A percentile compares a stretch with the other conserved stretches of the same genome.
phyloP scores from a whole-genome alignment of 2,329 filamentous ascomycete genomes.

The Microascus cirrosus region DNA sequence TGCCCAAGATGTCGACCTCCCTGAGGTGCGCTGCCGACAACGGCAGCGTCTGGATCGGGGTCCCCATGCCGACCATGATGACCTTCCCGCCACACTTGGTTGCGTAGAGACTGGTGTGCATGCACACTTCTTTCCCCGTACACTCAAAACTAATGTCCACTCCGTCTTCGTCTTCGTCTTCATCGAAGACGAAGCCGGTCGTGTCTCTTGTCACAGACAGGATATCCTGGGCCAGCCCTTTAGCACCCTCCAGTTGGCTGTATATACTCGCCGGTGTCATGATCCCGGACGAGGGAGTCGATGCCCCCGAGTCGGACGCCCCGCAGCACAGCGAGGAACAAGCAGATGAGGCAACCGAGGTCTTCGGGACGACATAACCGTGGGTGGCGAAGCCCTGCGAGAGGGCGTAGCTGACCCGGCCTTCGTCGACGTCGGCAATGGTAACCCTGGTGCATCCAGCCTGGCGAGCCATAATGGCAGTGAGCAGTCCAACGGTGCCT shows the following conservation, averaged over 20 bases:
- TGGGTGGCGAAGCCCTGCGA: constrained; percentile 47
- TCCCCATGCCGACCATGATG: constrained; percentile 72
- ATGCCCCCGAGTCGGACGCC: constrained; percentile 13
- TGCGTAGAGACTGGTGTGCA: constrained; percentile 65
- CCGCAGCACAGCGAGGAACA: constrained; percentile 29
- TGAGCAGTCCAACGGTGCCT: constrained; percentile 51
- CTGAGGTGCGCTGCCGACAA: constrained; percentile 61
- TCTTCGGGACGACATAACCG: constrained; percentile 40
- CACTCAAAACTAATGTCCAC: constrained; percentile 66
- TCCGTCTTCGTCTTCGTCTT: constrained; percentile 50
- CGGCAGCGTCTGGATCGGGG: constrained; percentile 62
- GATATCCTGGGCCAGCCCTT: constrained; percentile 35
- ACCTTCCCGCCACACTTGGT: constrained; percentile 60
- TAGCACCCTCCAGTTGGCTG: constrained; percentile 39
- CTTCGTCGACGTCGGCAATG: constrained; percentile 48
- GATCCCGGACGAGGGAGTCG: constrained; percentile 12
- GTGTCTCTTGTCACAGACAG: constrained; percentile 25
- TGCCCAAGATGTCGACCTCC: constrained; percentile 68
- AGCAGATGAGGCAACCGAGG: constrained; percentile 27
- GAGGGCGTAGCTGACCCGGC: constrained; percentile 49
- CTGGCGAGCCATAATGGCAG: constrained; percentile 50
- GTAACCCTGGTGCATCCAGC: constrained; percentile 48
- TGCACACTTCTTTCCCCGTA: constrained; percentile 63
- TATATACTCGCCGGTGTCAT: constrained; percentile 34
- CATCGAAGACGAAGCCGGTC: constrained; percentile 17